A percentile compares a stretch with the other conserved stretches of the same genome.
These are phyloP conservation scores for Stellera chamaejasme DNA, from an alignment of 345 rosid species.

Conservation along the genomic window DNA sequence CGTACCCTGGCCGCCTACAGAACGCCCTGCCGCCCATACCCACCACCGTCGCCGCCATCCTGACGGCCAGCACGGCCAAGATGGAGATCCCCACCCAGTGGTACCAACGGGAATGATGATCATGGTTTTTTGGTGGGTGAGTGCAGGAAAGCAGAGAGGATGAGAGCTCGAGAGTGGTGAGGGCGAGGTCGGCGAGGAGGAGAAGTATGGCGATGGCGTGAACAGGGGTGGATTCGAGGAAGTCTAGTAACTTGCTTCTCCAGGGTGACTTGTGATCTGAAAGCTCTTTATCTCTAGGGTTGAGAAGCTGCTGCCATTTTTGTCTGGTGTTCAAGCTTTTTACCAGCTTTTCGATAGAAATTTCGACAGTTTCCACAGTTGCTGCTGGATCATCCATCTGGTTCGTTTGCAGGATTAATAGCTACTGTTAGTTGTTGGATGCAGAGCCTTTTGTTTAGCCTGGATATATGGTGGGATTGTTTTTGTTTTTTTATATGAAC, in stretches of 20 bases:
- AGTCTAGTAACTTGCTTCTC: conserved; percentile 30
- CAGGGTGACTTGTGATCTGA: conserved; percentile 20
- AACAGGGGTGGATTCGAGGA: conserved; percentile 40
- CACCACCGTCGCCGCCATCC: conserved; percentile 28
- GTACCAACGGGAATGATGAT: conserved; percentile 24
- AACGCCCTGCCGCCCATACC: conserved; percentile 41
- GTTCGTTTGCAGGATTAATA: too few relatives aligned
- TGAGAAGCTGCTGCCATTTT: conserved; percentile 38
- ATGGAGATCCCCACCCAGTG: conserved; percentile 57
- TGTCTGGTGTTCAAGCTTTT: conserved; percentile 38
- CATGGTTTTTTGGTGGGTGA: conserved; percentile 1
- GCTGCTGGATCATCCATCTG: too few relatives aligned
- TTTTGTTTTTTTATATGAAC: too few relatives aligned
- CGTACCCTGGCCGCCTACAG: conserved; percentile 38
- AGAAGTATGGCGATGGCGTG: conserved; percentile 29
- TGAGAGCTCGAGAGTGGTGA: conserved; percentile 51
- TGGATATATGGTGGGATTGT: too few relatives aligned
- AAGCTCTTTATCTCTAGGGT: conserved; percentile 8
- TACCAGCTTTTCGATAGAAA: conserved; percentile 34
- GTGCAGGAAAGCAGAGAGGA: conserved; percentile 38
- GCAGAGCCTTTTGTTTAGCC: too few relatives aligned
- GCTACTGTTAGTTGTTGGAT: too few relatives aligned
- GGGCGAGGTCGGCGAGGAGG: conserved; percentile 45
- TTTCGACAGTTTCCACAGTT: conserved; percentile 27
- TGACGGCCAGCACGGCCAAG: conserved; percentile 38